A percentile compares a stretch with the other conserved stretches of the same genome.
These are phyloP conservation scores for Beverwykella pulmonaria DNA, from an alignment of 495 filamentous ascomycete species.

Conservation along the genomic window DNA sequence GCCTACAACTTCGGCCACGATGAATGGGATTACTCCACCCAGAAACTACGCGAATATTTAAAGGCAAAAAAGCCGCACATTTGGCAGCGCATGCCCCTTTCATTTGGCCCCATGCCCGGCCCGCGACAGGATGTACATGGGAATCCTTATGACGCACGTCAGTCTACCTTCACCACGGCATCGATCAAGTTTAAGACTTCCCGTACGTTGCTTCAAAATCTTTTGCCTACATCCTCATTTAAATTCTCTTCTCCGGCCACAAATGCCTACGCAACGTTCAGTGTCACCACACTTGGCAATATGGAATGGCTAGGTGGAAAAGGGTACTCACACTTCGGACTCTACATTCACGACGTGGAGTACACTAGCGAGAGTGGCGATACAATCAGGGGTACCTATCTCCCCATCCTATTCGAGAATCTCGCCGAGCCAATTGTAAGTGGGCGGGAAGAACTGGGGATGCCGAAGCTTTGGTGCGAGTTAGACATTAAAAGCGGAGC, in stretches of 20 bases:
- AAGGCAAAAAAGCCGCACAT: conserved; percentile 49
- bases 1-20: conserved; percentile 63
- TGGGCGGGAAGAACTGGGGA: conserved; percentile 59
- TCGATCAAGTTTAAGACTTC: conserved; percentile 62
- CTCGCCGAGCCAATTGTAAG: conserved; percentile 57
- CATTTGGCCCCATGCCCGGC: conserved; percentile 60
- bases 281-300: conserved; percentile 51
- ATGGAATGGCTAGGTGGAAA: conserved; percentile 60
- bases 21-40: conserved; percentile 58
- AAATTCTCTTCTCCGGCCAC: conserved; percentile 53
- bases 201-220: conserved; percentile 59
- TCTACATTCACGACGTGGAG: conserved; percentile 62
- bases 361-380: conserved; percentile 56
- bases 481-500: conserved; percentile 45
- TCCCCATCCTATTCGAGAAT: conserved; percentile 59
- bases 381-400: conserved; percentile 53
- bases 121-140: conserved; percentile 51
- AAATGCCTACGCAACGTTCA: conserved; percentile 55
- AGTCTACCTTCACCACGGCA: conserved; percentile 55
- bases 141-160: conserved; percentile 34
- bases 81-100: conserved; percentile 58
- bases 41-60: conserved; percentile 55
- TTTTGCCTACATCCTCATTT: conserved; percentile 52
- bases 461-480: conserved; percentile 48
- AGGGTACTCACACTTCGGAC: conserved; percentile 58